Evolutionary conservation across 2,329 filamentous ascomycete genomes (phyloP), one percentile per base, ranked within the genome.

Genomic region (Fusarium sterilihyphosum): DNA sequence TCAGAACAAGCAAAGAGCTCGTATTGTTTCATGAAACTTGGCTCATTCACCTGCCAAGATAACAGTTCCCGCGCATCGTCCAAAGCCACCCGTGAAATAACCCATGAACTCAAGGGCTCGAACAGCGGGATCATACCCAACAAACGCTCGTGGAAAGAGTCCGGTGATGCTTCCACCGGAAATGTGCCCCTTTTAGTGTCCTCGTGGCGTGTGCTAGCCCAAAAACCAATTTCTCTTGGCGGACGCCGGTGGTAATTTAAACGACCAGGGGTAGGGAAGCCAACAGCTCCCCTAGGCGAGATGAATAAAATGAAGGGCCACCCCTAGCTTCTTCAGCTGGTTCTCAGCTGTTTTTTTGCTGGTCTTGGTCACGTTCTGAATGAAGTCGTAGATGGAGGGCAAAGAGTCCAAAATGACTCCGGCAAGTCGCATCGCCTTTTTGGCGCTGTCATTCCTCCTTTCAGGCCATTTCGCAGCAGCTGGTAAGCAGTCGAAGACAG

Each of bases 221-320:
- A 44, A 47, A 49, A 78, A 68, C 50, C 60, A 71, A 63, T 60
- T 61, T 65, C 41, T 61, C 62, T 73, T 71, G 69, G 63, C 75
- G 66, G 56, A 53, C 46, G 67, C 26, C 40, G 60, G 66, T 66
- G 43, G 67, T 65, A 70, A 70, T 71, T 66, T 70, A 61, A 71
- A 29, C 43, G 61, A 59, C 50, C 66, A 64, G 72, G 72, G 72
- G 60, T 43, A n/a, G 16, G 16, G 26, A 43, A 31, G 40, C 35
- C n/a, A 46, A 37, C 29, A 33, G 38, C 37, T 44, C 52, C 35
- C 29, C 41, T 65, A 73, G 31, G 73, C 73, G 74, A 74, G 62
- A 78, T 78, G 76, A 77, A 77, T 78, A 78, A 78, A 78, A 78
- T 52, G 61, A 67, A 58, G 35, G 44, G 50, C 29, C 50, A 54